Evolutionary conservation across 2,329 filamentous ascomycete genomes (phyloP).

Genomic region (Botrytis tulipae): DNA sequence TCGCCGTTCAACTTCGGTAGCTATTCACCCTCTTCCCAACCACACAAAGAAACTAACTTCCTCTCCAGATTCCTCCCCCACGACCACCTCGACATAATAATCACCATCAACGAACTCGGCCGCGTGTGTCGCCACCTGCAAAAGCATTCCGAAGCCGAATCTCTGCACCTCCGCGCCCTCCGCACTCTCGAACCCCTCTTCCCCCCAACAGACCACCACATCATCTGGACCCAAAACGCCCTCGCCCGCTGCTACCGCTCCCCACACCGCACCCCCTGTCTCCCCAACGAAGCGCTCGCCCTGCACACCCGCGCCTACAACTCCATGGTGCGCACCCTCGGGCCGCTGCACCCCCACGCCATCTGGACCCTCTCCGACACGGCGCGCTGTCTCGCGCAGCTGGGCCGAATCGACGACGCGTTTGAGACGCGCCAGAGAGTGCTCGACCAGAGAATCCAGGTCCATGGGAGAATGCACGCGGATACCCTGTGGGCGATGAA

Average conservation of each 20-base stretch:
- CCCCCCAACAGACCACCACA: conserved; percentile 15
- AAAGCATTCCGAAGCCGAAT: conserved; percentile 17
- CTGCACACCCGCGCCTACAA: conserved; percentile 14
- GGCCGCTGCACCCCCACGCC: not conserved
- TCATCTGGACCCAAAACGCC: conserved; percentile 19
- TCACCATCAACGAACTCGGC: conserved; percentile 21
- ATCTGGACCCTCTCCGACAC: conserved; percentile 18
- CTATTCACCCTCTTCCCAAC: not conserved
- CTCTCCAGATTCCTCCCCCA: conserved; percentile 6
- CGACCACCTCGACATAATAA: conserved; percentile 18
- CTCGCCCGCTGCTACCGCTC: conserved; percentile 17
- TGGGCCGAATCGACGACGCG: not conserved
- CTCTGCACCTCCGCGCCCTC: conserved; percentile 11
- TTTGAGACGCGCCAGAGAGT: not conserved
- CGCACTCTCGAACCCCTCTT: conserved; percentile 3
- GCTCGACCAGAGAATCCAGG: not conserved
- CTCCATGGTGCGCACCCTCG: conserved; percentile 2
- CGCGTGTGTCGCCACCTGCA: conserved; percentile 16
- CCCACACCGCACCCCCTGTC: not conserved
- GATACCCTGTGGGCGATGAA: conserved; percentile 21
- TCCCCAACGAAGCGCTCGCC: not conserved
- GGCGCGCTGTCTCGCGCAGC: not conserved
- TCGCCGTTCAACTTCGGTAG: conserved; percentile 19
- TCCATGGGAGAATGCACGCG: not conserved
- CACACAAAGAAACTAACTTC: not conserved